phyloP scores from a whole-genome alignment of 164 flowering plant species.

The Vitis rotundifolia region DNA sequence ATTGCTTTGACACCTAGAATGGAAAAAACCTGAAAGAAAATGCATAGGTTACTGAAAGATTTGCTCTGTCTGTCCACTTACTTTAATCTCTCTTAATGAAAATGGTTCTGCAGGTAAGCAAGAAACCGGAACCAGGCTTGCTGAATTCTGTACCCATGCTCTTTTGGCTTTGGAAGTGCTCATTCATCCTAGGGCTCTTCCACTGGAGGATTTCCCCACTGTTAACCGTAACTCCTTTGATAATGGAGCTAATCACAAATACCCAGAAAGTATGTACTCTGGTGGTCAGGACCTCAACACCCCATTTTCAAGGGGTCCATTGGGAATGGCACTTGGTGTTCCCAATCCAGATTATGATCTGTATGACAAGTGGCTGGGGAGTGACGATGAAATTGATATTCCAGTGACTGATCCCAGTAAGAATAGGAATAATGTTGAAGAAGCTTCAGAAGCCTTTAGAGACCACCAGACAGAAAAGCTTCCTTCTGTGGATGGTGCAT shows the following conservation, averaged over 20 bases:
- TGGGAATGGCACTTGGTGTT: conserved; percentile 16
- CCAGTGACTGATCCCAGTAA: conserved; percentile 16
- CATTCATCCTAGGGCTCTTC: conserved; percentile 82
- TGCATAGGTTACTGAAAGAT: too few species aligned
- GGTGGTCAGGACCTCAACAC: conserved; percentile 18
- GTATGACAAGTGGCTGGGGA: conserved; percentile 42
- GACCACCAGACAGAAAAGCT: conserved; percentile 12
- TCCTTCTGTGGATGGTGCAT: conserved; percentile 2
- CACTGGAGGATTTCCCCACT: conserved; percentile 42
- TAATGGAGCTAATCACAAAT: conserved; percentile 15
- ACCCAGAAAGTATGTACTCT: conserved; percentile 26
- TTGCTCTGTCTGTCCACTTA: background rate
- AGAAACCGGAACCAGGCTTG: conserved; percentile 66
- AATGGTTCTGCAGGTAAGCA: conserved; percentile 55
- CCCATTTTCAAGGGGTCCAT: conserved; percentile 21
- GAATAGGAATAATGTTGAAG: conserved; percentile 11
- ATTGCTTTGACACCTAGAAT: too few species aligned
- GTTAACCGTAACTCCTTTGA: conserved; percentile 13
- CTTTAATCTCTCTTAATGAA: background rate
- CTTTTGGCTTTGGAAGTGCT: conserved; percentile 72
- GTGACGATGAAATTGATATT: conserved; percentile 33
- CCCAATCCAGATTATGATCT: conserved; percentile 39
- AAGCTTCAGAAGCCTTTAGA: conserved; percentile 12
- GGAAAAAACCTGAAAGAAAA: too few species aligned
- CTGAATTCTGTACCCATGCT: conserved; percentile 76